A percentile compares a stretch with the other conserved stretches of the same genome.
Conservation (phyloP, 768 basidiomycete genomes). For the Filobasidium floriforme region DNA sequence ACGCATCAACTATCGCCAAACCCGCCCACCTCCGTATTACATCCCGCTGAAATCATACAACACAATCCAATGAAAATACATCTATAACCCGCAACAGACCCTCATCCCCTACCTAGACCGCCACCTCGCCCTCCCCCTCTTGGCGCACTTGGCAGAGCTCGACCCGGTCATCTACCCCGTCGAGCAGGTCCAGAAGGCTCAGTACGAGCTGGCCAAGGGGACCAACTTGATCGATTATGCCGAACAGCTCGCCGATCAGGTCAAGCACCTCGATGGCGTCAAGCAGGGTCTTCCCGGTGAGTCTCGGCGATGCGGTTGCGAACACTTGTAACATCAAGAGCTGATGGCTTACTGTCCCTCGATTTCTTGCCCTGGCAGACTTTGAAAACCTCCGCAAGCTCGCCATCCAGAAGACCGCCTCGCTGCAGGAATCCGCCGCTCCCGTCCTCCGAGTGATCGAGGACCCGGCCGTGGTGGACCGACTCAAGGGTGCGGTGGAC, state of each 20-base stretch:
- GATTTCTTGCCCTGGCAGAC: constrained; percentile 50
- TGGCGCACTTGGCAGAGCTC: constrained; percentile 73
- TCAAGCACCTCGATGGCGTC: constrained; percentile 55
- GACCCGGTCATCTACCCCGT: constrained; percentile 59
- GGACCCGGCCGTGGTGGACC: constrained; percentile 90
- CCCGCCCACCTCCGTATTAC: no score
- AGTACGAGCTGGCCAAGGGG: constrained; percentile 93
- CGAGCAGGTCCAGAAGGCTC: constrained; percentile 74
- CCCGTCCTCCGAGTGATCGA: constrained; percentile 92
- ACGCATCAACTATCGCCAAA: no score
- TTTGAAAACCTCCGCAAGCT: constrained; percentile 73
- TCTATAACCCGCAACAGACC: constrained; percentile 55
- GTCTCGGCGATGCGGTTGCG: constrained; percentile 24
- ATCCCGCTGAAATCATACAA: no score
- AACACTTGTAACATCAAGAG: constrained; percentile 4
- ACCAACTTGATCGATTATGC: constrained; percentile 99
- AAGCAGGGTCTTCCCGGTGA: constrained; percentile 62
- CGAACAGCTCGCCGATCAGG: constrained; percentile 66
- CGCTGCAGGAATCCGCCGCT: constrained; percentile 80
- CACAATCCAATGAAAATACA: no score
- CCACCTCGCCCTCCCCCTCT: constrained; percentile 85
- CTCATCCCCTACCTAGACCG: constrained; percentile 89
- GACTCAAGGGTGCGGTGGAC: constrained; percentile 70
- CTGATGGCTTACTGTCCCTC: constrained; percentile 1
- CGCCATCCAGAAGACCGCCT: constrained; percentile 74